Evolutionary conservation across 169 alveolate species (phyloP).

Genomic region (Plasmodium fragile): DNA sequence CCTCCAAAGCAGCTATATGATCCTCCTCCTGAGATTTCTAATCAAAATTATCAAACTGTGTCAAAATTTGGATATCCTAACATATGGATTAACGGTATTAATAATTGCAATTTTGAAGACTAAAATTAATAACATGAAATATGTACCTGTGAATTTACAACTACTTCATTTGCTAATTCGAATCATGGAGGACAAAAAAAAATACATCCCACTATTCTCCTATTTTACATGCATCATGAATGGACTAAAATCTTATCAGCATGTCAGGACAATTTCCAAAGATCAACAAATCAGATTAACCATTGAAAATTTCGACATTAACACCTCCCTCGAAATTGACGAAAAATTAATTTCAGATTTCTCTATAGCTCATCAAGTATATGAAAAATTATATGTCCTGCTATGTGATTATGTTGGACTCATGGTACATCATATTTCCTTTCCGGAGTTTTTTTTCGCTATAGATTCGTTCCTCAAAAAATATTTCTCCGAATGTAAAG

Average conservation of each 20-base stretch:
- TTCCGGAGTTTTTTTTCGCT: constrained; percentile 63
- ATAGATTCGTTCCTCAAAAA: constrained; percentile 46
- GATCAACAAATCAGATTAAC: constrained; percentile 14
- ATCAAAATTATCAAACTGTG: constrained; percentile 14
- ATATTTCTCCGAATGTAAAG: constrained; percentile 32
- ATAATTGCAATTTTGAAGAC: constrained; percentile 65
- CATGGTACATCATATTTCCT: constrained; percentile 64
- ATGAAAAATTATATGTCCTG: constrained; percentile 59
- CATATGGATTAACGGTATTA: constrained; percentile 42
- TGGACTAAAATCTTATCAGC: constrained; percentile 44
- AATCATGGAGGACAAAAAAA: constrained; percentile 60
- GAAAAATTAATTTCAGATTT: constrained; percentile 55
- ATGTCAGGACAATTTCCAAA: constrained; percentile 21
- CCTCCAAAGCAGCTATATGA: constrained; percentile 46
- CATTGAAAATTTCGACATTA: constrained; percentile 62
- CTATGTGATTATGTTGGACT: constrained; percentile 67
- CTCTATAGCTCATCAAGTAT: constrained; percentile 35
- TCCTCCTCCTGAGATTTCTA: constrained; percentile 14
- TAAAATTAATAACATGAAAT: constrained; percentile 51
- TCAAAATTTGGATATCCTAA: constrained; percentile 32
- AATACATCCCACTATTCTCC: constrained; percentile 64
- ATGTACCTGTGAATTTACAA: constrained; percentile 56
- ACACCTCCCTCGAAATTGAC: constrained; percentile 25
- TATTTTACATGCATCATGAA: constrained; percentile 41
- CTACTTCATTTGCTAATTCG: constrained; percentile 44